Base-by-base conservation (phyloP, 805 yeast species). In the Barnettozyma salicaria region DNA sequence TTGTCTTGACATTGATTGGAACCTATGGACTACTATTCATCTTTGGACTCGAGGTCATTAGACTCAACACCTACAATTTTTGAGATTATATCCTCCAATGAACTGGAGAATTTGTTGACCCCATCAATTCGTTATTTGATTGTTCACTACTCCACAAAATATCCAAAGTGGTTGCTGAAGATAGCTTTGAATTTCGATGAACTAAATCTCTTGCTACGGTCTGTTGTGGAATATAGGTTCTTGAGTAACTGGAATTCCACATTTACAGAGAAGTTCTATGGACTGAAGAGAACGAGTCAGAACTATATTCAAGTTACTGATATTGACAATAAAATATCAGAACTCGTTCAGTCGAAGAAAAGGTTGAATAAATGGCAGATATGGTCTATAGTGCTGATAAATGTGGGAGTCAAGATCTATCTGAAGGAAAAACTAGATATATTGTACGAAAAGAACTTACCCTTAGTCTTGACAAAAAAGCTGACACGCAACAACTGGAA, bases 261-360 rank as follows among this genome's bases (percentile, higher is more conserved):
- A 3, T 86, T 90, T 52, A 86, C 95, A 1, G 97, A 90, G 57
- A 83, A 84, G 53, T 90, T 90, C 55, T 90, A 90, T 54, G 97
- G 97, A 2, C 61, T 90, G 45, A 87, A 87, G 53, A 66, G 95
- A 24, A 53, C 66, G 18, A 57, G 60, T 36, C 42, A 49, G 32
- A 45, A 43, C 9, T 52, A 54, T 27, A 52, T 51, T 55, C 40
- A 65, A 52, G 27, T 73, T 64, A 17, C 58, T 9, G 50, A 52
- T 34, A 33, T 32, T 5, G 40, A 45, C 27, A 30, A 27, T 60
- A 12, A 57, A 59, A 53, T 67, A 56, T n/a, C 41, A 18, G 49
- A 49, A 19, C 37, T 59, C 30, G 59, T 79, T 4, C 80, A 78
- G 38, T 60, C 61, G 25, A 60, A 76, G 43, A 67, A 78, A 37